Evolutionary conservation across 208 protist species (phyloP).

Genomic region (Trypanosoma brucei): DNA sequence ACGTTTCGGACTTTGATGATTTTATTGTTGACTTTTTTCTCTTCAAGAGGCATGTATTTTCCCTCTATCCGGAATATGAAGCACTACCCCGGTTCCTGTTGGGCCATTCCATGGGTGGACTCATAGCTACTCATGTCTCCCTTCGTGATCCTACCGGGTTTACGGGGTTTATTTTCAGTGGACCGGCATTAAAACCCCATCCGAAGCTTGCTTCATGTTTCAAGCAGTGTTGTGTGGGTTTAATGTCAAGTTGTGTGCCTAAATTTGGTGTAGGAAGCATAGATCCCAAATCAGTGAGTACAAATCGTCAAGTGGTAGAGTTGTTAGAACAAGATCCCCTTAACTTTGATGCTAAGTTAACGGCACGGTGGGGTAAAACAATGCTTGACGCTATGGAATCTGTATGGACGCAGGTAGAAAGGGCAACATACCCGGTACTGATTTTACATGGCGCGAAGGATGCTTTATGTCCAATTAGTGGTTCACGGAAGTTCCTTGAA

Average conservation of each 20-base stretch:
- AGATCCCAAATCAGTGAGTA: constrained; percentile 25
- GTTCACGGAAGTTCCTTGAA: constrained; percentile 40
- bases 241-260: constrained; percentile 31
- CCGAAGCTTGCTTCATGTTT: constrained; percentile 11
- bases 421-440: constrained; percentile 45
- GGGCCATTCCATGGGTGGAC: constrained; percentile 78
- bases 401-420: constrained; percentile 21
- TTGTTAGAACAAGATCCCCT: constrained; percentile 59
- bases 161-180: constrained; percentile 56
- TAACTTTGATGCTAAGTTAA: constrained; percentile 29
- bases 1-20: constrained; percentile 63
- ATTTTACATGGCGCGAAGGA: constrained; percentile 64
- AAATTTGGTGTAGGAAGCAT: constrained; percentile 39
- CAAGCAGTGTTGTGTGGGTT: constrained; percentile 16
- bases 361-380: constrained; percentile 44
- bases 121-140: constrained; percentile 50
- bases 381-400: constrained; percentile 41
- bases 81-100: constrained; percentile 45
- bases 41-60: constrained; percentile 38
- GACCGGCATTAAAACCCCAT: constrained; percentile 33
- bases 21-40: constrained; percentile 67
- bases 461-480: constrained; percentile 33
- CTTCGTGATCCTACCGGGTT: constrained; percentile 29
- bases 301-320: constrained; percentile 48
- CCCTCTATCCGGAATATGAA: constrained; percentile 32